phyloP scores from a whole-genome alignment of 768 basidiomycete species.

The Suillus hirtellus region DNA sequence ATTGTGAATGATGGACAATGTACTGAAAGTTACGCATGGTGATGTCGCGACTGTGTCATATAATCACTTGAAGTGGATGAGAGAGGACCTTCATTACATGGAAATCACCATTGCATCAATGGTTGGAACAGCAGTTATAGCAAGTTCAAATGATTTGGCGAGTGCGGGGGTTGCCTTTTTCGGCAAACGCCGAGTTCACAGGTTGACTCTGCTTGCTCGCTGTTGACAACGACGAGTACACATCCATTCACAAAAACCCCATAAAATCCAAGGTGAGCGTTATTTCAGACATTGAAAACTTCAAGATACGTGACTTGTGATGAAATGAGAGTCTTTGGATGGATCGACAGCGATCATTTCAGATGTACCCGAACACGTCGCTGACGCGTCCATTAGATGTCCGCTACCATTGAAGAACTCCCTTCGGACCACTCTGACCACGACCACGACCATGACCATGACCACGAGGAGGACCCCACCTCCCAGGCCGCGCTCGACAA shows the following conservation, averaged over 20 bases:
- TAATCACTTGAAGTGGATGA: background rate
- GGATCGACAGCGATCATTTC: conserved; percentile 28
- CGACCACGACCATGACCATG: conserved; percentile 67
- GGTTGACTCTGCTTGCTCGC: conserved; percentile 25
- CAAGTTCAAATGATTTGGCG: background rate
- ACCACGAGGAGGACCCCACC: conserved; percentile 82
- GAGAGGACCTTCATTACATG: background rate
- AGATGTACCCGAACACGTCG: conserved; percentile 30
- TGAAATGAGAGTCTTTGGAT: conserved; percentile 13
- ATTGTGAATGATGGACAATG: conserved; percentile 14
- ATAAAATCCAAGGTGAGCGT: conserved; percentile 25
- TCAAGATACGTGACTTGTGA: background rate
- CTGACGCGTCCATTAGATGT: conserved; percentile 53
- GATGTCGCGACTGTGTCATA: background rate
- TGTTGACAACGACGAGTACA: conserved; percentile 37
- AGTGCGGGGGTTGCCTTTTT: background rate
- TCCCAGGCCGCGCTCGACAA: conserved; percentile 86
- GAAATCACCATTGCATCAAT: background rate
- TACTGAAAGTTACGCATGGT: background rate
- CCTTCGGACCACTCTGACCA: conserved; percentile 77
- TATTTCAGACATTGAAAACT: background rate
- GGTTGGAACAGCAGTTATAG: background rate
- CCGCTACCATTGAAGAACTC: conserved; percentile 83
- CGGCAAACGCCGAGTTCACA: conserved; percentile 31
- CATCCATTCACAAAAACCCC: conserved; percentile 13